Evolutionary conservation across 2,329 filamentous ascomycete species (phyloP).

Genomic region (Daldinia sp.): DNA sequence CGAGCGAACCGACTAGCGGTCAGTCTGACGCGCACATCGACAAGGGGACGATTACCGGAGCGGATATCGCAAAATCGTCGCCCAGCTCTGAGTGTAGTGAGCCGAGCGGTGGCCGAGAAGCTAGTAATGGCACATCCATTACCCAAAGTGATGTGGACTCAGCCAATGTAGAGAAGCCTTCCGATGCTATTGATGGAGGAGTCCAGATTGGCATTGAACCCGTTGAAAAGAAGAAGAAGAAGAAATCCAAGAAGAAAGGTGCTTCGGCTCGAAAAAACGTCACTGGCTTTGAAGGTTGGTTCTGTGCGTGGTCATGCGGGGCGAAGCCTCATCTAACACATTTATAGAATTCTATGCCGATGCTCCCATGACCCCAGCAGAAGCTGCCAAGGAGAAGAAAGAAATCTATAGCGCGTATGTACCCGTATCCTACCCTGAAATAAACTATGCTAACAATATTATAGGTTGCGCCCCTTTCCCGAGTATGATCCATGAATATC

Average conservation of each 20-base stretch:
- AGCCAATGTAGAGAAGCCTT: background rate
- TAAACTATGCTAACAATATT: constrained; percentile 9
- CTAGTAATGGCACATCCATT: constrained; percentile 5
- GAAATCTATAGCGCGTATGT: constrained; percentile 73
- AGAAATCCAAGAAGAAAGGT: constrained; percentile 49
- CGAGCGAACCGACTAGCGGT: constrained; percentile 21
- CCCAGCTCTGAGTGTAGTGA: background rate
- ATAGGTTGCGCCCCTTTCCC: constrained; percentile 61
- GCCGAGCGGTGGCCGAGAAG: constrained; percentile 9
- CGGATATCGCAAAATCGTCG: constrained; percentile 1
- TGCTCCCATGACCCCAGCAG: constrained; percentile 75
- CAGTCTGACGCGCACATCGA: constrained; percentile 16
- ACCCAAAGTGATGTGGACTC: background rate
- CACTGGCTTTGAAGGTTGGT: constrained; percentile 74
- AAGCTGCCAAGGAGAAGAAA: constrained; percentile 69
- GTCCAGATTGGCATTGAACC: constrained; percentile 4
- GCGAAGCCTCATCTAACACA: constrained; percentile 27
- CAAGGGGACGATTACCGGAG: constrained; percentile 5
- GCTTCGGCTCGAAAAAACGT: constrained; percentile 55
- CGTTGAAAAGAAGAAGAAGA: constrained; percentile 51
- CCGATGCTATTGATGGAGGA: background rate
- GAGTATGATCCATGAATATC: constrained; percentile 57
- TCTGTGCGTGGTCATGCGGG: background rate
- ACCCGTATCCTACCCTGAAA: background rate
- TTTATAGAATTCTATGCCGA: constrained; percentile 78